Evolutionary conservation across 1,284 basidiomycete genomes (phyloP).

Genomic region (Tylopilus sp.): DNA sequence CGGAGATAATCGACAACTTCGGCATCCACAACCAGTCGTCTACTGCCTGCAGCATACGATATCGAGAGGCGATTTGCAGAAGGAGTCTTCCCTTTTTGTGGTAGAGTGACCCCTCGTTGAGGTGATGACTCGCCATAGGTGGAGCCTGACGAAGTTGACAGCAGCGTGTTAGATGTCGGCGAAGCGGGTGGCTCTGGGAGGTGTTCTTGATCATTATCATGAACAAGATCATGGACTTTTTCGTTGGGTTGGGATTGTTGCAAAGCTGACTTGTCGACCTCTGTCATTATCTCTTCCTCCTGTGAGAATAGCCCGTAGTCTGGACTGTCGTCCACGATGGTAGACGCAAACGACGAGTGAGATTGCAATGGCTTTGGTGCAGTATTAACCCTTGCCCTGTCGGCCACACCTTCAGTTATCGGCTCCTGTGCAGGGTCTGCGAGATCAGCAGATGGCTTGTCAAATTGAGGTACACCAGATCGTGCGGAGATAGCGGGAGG

Average conservation of each 20-base stretch:
- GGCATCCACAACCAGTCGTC: conserved; percentile 87
- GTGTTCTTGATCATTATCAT: conserved; percentile 44
- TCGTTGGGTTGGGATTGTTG: conserved; percentile 14
- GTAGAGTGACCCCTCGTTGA: conserved; percentile 5
- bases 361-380: conserved; percentile 39
- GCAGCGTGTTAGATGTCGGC: conserved; percentile 51
- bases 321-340: conserved; percentile 47
- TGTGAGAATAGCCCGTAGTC: conserved; percentile 33
- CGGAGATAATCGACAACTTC: conserved; percentile 80
- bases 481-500: conserved; percentile 37
- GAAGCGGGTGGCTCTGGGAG: conserved; percentile 57
- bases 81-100: conserved; percentile 42
- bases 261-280: conserved; percentile 12
- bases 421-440: conserved; percentile 42
- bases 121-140: conserved; percentile 38
- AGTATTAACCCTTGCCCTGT: conserved; percentile 1
- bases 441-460: conserved; percentile 48
- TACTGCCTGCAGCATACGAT: conserved; percentile 85
- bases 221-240: conserved; percentile 15
- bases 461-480: conserved; percentile 35
- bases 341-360: conserved; percentile 46
- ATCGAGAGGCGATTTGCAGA: conserved; percentile 88
- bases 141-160: conserved; percentile 51
- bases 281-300: conserved; percentile 27
- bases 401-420: conserved; percentile 6